Conservation (phyloP, 495 filamentous ascomycete genomes). For the Rusavskia elegans region DNA sequence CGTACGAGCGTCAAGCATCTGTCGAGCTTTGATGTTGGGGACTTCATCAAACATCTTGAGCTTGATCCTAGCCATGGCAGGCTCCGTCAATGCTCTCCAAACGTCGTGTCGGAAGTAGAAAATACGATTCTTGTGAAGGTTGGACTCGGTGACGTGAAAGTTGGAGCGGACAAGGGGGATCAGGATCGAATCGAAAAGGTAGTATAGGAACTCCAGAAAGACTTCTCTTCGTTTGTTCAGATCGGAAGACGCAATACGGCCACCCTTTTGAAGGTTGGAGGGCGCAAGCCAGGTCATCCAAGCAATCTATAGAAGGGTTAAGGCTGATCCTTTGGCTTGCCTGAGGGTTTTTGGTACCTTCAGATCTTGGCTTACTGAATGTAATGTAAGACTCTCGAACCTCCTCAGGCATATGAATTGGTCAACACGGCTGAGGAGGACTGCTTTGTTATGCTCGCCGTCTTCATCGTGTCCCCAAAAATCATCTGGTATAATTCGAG, state of each 20-base stretch:
- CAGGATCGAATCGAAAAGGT: conserved; percentile 77
- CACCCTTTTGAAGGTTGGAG: conserved; percentile 16
- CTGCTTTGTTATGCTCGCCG: conserved; percentile 38
- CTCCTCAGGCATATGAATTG: conserved; percentile 60
- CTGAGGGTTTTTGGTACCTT: conserved; percentile 36
- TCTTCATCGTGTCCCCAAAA: conserved; percentile 52
- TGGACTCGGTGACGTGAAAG: conserved; percentile 92
- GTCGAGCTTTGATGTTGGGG: conserved; percentile 35
- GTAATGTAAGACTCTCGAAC: conserved; percentile 67
- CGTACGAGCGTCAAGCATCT: conserved; percentile 40
- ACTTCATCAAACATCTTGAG: conserved; percentile 66
- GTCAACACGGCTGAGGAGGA: conserved; percentile 52
- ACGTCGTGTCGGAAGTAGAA: conserved; percentile 94
- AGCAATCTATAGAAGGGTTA: conserved; percentile 30
- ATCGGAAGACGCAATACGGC: conserved; percentile 55
- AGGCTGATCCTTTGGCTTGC: background rate
- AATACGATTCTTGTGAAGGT: conserved; percentile 57
- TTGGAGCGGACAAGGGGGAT: conserved; percentile 75
- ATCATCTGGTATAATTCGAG: conserved; percentile 53
- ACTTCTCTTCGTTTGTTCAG: conserved; percentile 61
- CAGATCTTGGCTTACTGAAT: conserved; percentile 59
- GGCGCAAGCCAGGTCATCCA: conserved; percentile 59
- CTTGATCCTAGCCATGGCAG: conserved; percentile 54
- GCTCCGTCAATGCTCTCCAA: conserved; percentile 63
- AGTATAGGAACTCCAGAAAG: conserved; percentile 76